Evolutionary conservation across 345 rosid genomes (phyloP), one percentile per base, ranked within the genome.

Genomic region (Stellera chamaejasme): DNA sequence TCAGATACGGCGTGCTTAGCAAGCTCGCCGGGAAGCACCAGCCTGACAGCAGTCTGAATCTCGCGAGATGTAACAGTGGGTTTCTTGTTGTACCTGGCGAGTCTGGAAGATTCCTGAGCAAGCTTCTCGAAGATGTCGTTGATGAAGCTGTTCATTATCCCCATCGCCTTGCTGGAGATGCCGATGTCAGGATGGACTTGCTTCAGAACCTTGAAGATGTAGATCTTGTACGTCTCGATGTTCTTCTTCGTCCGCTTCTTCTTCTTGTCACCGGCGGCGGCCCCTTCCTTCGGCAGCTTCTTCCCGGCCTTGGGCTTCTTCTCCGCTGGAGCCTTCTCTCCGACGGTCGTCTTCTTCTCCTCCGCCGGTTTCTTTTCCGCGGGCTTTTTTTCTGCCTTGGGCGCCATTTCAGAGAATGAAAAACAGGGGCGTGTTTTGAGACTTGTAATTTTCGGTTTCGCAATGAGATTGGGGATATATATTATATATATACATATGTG

Each of bases 311-410:
- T 60, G 13, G 63, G 63, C 55, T 60, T 60, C 55, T 60, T 61
- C 64, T 61, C 64, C n/a, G 64, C 64, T 4, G 64, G 64, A n/a
- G 64, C 56, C 25, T 61, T 61, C 57, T 61, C 64, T 4, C 56
- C 64, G 14, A 50, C 56, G 2, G 64, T 50, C 54, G 41, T n/a
- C 41, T 61, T 61, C 50, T 61, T 61, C 64, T 52, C 64, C 50
- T 61, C 64, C 0, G 56, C 64, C 0, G 64, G 64, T 56, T 61
- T 61, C 56, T 61, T 61, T 49, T 60, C 64, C 14, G 64, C 23
- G 23, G 23, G 23, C 23, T 19, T 19, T 1, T 19, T 19, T 19
- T 19, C 23, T 19, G 23, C 23, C 23, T 19, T 19, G 10, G 64
- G 64, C 43, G 64, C 64, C 64, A 60, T 60, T 36, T 58, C 32